Evolutionary conservation across 129 eudicot genomes (phyloP), one percentile per base, ranked within the genome.

Genomic region (Centrapalus pauciflorus): DNA sequence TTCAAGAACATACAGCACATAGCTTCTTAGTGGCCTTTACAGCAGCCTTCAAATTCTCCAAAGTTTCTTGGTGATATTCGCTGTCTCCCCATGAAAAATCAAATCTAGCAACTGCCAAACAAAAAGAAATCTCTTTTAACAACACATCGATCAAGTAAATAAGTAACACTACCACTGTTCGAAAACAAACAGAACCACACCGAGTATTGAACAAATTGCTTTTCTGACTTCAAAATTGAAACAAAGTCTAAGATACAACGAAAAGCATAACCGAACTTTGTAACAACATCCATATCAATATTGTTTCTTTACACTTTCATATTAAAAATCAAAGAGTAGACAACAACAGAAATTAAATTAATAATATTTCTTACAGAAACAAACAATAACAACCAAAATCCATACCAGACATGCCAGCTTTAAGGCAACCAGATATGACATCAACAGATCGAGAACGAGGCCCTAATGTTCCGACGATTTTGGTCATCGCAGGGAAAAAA

Each of bases 381-480:
- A 10, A 11, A 2, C 1, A 33, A 46, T 48, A 34, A 59, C 2
- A 34, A 35, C 0, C 20, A 54, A 32, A 45, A 20, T 38, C 2
- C 20, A 34, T 77, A 84, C 95, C 95, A 33, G 95, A 81, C 91
- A 86, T 86, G 57, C 97, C 92, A 67, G 84, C 88, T 65, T 77
- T 79, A 8, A 90, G 91, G 62, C 90, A 90, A 63, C 77, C 78
- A 13, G 95, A 81, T 56, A 90, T 77, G 66, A 66, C 77, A 43
- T 87, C 89, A 3, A 87, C 84, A 19, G 95, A 82, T 78, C 90
- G 87, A 26, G 97, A 90, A 21, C 78, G 77, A 7, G 97, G 85
- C 1, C 97, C 97, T 56, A 90, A 52, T 14, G 97, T 90, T 63
- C 97, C 97, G 8, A 90, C 97, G 29, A 90, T 90, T 76, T 90